These are phyloP conservation scores for Musa balbisiana DNA, from an alignment of 202 grass and related monocot species.

Conservation along the genomic window DNA sequence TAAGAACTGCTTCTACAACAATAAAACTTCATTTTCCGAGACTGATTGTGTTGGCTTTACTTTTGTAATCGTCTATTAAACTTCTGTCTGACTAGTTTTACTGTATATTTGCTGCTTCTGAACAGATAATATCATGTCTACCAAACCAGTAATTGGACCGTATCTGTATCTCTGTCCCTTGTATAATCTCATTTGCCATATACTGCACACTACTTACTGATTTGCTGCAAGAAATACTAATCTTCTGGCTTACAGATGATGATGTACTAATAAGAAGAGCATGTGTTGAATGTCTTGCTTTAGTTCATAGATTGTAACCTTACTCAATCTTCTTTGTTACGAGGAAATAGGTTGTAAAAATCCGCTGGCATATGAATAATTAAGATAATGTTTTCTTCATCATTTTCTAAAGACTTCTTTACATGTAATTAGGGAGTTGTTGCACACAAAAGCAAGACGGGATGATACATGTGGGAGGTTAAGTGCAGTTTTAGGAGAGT, in stretches of 20 bases:
- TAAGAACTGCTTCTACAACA: neutral
- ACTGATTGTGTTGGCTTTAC: neutral
- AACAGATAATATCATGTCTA: too few relatives aligned
- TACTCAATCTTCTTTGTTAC: too few relatives aligned
- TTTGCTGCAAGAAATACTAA: too few relatives aligned
- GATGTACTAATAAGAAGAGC: too few relatives aligned
- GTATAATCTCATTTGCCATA: too few relatives aligned
- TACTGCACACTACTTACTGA: too few relatives aligned
- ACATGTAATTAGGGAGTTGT: constrained; percentile 54
- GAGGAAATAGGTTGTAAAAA: neutral
- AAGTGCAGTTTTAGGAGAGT: constrained; percentile 41
- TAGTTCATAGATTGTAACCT: too few relatives aligned
- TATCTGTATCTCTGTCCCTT: too few relatives aligned
- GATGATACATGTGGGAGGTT: constrained; percentile 53
- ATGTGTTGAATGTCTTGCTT: too few relatives aligned
- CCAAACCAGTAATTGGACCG: too few relatives aligned
- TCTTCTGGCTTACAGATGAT: too few relatives aligned
- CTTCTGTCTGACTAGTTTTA: neutral
- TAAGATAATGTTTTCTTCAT: neutral
- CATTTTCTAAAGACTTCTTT: constrained; percentile 17
- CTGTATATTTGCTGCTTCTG: too few relatives aligned
- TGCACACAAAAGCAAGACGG: constrained; percentile 73
- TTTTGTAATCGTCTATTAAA: neutral
- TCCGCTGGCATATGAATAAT: neutral
- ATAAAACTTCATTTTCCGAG: neutral